Base-by-base conservation (phyloP, 371 early-diverging fungal genomes). In the Rhizopus stolonifer region DNA sequence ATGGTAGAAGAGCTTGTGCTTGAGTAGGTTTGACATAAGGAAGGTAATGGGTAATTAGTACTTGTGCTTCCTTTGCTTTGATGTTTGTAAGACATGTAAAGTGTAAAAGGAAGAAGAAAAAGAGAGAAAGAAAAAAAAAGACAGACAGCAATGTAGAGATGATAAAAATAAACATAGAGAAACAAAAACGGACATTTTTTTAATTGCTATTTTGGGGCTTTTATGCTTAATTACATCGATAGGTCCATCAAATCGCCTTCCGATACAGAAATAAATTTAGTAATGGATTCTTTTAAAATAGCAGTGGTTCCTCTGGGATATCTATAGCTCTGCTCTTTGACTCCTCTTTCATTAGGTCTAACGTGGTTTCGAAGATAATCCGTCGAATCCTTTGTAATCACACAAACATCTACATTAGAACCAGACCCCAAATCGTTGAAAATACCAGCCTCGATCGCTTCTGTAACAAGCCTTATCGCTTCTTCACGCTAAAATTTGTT, bases 391-490 rank as follows among this genome's bases (percentile, higher is more conserved):
- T 89, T 88, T 57, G 86, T 92, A 67, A 98, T 92, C 14, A 98
- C 93, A 53, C 84, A 85, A 6, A 98, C 88, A 81, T 99, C 99
- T 55, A 99, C 96, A 71, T 98, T 98, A 24, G 93, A 93, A 59
- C 99, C 99, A 40, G 99, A 99, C 61, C 99, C 99, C 43, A 99
- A 78, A 80, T 99, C 99, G 75, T 99, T 99, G 73, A 96, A 93
- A 59, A 99, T 95, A 83, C 99, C 99, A 23, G 99, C 94, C 72
- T 93, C 87, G 59, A 99, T 95, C 38, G 99, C 98, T 52, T 93
- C 91, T 60, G 86, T 83, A 23, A 97, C 99, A 43, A 99, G 67
- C 19, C 88, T 86, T 46, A 98, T 88, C 5, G 96, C 99, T 52
- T 95, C 95, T 52, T 97, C 89, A 52, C 93, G 85, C 89, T 91